These are phyloP conservation scores for Zea luxurians DNA, from an alignment of 176 grass and related monocot genomes.

Conservation along the genomic window DNA sequence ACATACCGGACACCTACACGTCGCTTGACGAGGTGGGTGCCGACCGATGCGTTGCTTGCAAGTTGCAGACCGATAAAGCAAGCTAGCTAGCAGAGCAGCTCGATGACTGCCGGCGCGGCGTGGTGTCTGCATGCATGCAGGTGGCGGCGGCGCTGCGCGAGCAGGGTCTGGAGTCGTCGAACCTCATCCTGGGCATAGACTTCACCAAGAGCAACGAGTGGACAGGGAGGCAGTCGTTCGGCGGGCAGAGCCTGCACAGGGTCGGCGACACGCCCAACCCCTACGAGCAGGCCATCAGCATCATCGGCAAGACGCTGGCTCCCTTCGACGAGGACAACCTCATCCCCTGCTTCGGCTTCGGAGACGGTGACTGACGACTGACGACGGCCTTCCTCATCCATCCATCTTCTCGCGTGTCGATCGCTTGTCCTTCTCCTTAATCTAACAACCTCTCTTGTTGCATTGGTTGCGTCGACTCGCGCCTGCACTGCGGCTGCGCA, in stretches of 20 bases:
- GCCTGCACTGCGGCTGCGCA: background rate
- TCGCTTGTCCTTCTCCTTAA: too few relatives aligned
- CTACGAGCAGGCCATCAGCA: slow-evolving; percentile 84
- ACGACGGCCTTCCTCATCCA: too few relatives aligned
- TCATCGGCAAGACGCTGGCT: slow-evolving; percentile 83
- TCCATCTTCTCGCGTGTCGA: too few relatives aligned
- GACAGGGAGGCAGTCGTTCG: slow-evolving; percentile 81
- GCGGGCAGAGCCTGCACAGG: slow-evolving; percentile 76
- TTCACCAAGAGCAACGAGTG: slow-evolving; percentile 99
- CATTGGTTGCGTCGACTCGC: too few relatives aligned
- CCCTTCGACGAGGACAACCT: slow-evolving; percentile 91
- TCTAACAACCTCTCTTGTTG: too few relatives aligned
- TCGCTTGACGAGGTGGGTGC: slow-evolving; percentile 62
- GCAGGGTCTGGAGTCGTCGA: slow-evolving; percentile 85
- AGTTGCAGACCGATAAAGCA: slow-evolving; percentile 19
- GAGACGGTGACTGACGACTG: slow-evolving; percentile 43
- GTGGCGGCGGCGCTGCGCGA: slow-evolving; percentile 57
- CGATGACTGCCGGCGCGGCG: slow-evolving; percentile 61
- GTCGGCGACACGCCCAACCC: slow-evolving; percentile 58
- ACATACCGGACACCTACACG: slow-evolving; percentile 75
- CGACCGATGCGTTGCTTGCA: too few relatives aligned
- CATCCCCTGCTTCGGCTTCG: slow-evolving; percentile 96
- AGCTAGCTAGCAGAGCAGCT: slow-evolving; percentile 39
- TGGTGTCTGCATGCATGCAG: slow-evolving; percentile 24
- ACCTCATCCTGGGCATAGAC: slow-evolving; percentile 90